phyloP scores from a whole-genome alignment of 2,329 filamentous ascomycete genomes.

The Chrysoporthe austroafricana region DNA sequence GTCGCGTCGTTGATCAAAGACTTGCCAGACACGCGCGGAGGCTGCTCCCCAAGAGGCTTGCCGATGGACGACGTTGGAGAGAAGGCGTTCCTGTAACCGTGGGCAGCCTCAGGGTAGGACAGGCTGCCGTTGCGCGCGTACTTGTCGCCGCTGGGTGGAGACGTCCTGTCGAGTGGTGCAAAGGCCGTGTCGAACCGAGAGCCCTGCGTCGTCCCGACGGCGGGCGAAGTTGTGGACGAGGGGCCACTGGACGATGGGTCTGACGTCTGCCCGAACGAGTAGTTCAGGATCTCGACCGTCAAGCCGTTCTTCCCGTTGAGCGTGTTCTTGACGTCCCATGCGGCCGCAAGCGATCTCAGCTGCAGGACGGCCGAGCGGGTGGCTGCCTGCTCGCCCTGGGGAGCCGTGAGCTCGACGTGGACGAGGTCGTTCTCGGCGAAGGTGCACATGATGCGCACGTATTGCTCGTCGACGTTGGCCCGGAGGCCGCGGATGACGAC shows the following conservation, averaged over 20 bases:
- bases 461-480: conserved; percentile 56
- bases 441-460: conserved; percentile 59
- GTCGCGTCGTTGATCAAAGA: conserved; percentile 72
- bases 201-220: conserved; percentile 54
- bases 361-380: conserved; percentile 57
- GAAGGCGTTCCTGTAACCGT: conserved; percentile 66
- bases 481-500: conserved; percentile 61
- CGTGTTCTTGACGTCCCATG: conserved; percentile 60
- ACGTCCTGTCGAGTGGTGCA: conserved; percentile 63
- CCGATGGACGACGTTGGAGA: conserved; percentile 75
- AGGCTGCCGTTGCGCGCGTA: conserved; percentile 58
- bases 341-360: conserved; percentile 57
- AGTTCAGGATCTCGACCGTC: conserved; percentile 59
- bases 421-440: conserved; percentile 60
- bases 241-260: conserved; percentile 31
- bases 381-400: conserved; percentile 53
- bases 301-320: conserved; percentile 61
- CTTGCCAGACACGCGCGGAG: conserved; percentile 64
- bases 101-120: conserved; percentile 60
- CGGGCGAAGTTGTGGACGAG: conserved; percentile 39
- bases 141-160: conserved; percentile 58
- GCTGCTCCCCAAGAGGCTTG: conserved; percentile 66
- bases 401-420: conserved; percentile 54
- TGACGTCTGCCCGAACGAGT: conserved; percentile 40
- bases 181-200: conserved; percentile 67